phyloP scores from a whole-genome alignment of 2,329 filamentous ascomycete species.

The Phaeomoniella chlamydospora region DNA sequence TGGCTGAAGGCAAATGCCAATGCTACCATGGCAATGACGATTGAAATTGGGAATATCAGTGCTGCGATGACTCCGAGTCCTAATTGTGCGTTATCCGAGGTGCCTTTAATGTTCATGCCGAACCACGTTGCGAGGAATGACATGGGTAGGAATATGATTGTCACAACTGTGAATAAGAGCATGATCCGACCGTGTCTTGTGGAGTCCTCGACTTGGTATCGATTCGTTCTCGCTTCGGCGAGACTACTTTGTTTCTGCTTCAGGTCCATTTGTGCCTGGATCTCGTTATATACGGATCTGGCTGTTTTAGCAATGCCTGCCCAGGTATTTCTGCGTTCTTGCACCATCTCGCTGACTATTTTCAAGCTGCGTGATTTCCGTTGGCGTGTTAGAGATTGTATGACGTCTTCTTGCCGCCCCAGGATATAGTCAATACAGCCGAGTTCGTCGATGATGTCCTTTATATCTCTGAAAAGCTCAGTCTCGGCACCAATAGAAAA shows the following conservation, averaged over 20 bases:
- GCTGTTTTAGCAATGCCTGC: conserved; percentile 2
- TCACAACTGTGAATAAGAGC: conserved; percentile 10
- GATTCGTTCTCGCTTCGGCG: conserved; percentile 4
- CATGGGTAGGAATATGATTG: conserved; percentile 5
- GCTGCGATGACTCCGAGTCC: conserved; percentile 2
- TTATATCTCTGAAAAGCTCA: conserved; percentile 9
- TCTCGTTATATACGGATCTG: conserved; percentile 1
- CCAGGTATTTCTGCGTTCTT: conserved; percentile 3
- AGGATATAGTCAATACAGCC: conserved; percentile 10
- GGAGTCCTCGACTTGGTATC: conserved; percentile 3
- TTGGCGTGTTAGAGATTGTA: conserved; percentile 1
- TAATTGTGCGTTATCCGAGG: background rate
- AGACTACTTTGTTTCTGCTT: conserved; percentile 11
- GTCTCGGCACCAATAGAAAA: conserved; percentile 5
- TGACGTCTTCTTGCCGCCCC: conserved; percentile 3
- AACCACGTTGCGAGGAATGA: conserved; percentile 2
- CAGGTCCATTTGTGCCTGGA: conserved; percentile 5
- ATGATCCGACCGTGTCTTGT: background rate
- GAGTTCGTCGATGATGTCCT: conserved; percentile 13
- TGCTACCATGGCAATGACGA: conserved; percentile 2
- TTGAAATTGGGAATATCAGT: conserved; percentile 3
- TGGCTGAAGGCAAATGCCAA: conserved; percentile 3
- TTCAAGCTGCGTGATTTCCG: conserved; percentile 3
- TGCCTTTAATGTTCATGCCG: conserved; percentile 3
- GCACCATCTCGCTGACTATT: conserved; percentile 3